Evolutionary conservation across 306 rosid species (phyloP).

Genomic region (Ceratonia siliqua): DNA sequence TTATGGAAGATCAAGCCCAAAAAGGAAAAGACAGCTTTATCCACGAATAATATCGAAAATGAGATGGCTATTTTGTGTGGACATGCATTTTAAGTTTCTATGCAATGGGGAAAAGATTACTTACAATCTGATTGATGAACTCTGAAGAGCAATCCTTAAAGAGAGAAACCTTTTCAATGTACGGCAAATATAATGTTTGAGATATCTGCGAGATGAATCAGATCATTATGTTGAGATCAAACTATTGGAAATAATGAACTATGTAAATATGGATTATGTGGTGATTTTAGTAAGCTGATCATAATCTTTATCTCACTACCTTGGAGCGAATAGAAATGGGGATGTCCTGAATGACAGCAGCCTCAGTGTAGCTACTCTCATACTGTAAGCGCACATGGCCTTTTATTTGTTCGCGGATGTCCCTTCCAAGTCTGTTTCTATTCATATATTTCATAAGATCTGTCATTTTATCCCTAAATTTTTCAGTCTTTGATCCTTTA

Average conservation of each 20-base stretch:
- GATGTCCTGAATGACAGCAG: conserved; percentile 75
- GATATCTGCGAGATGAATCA: conserved; percentile 64
- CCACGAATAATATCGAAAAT: not conserved
- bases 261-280: not conserved
- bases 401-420: conserved; percentile 85
- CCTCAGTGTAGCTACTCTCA: conserved; percentile 92
- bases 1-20: conserved; percentile 11
- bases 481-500: conserved; percentile 97
- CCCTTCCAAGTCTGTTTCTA: conserved; percentile 83
- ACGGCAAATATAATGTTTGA: conserved; percentile 71
- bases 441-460: conserved; percentile 88
- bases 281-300: not conserved
- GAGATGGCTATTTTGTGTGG: not conserved
- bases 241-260: not conserved
- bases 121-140: conserved; percentile 93
- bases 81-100: conserved; percentile 9
- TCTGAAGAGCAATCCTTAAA: conserved; percentile 81
- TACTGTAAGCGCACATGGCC: conserved; percentile 88
- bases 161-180: conserved; percentile 60
- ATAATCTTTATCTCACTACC: conserved; percentile 49
- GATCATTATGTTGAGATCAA: not conserved
- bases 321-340: conserved; percentile 87
- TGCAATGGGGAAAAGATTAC: conserved; percentile 29
- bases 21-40: not conserved
- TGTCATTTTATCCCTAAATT: conserved; percentile 89